Base-by-base conservation (phyloP, 129 eudicot species). In the Flaveria robusta region DNA sequence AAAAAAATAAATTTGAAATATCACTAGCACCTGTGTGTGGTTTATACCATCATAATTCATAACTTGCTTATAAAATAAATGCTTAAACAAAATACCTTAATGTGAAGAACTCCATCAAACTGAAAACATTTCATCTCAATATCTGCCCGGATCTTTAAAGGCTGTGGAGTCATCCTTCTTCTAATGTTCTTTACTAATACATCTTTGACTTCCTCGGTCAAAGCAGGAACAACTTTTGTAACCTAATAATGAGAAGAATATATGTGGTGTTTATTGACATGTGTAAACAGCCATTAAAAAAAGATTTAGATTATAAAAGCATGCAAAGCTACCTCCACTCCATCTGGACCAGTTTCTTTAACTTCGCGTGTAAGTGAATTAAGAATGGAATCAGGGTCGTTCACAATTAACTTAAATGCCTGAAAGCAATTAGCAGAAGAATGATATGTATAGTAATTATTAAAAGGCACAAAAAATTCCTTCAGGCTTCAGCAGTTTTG, bases 361-460 rank as follows among this genome's bases (percentile, higher is more conserved):
- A 94, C 89, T 84, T 94, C 97, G 68, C 95, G 92, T 11, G 91
- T 94, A 50, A 91, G 98, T 39, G 85, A 50, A 79, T 88, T 86
- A 42, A 94, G 85, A 51, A 94, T 74, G n/a, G 97, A 73, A 81
- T 94, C 96, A 46, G 98, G 98, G 70, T 94, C 97, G 52, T 50
- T 88, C 20, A 91, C 98, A 39, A 91, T 68, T 18, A 91, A 27
- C 82, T 94, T 93, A 74, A 93, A 93, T 47, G 98, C 98, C 98
- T 93, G 78, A 65, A 81, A 24, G 29, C 41, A 62, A 73, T 55
- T 46, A 66, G 43, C 45, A 47, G 13, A 80, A 50, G 26, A 19
- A 49, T 77, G 8, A 73, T 49, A 67, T 31, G 26, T 34, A 29
- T 42, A 67, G n/a, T 15, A 66, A 41, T 23, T 16, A 56, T 34